phyloP scores from a whole-genome alignment of 192 early-diverging fungal species.

The Chytriomyces sp. region DNA sequence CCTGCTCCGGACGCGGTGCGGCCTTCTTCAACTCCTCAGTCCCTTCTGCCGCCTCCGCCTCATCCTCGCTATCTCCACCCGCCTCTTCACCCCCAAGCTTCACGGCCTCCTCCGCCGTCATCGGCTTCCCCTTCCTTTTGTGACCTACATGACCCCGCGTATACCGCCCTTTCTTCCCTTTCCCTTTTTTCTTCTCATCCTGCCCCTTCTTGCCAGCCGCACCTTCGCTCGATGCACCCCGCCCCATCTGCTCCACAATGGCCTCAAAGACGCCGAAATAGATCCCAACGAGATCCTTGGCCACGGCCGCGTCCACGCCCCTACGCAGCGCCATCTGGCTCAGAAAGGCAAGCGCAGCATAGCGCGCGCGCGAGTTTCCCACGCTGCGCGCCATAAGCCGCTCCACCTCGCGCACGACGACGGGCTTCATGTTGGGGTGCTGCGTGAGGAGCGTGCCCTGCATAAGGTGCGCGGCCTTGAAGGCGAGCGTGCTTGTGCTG shows the following conservation, averaged over 20 bases:
- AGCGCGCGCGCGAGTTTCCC: constrained; percentile 75
- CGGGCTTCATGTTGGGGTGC: constrained; percentile 85
- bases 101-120: constrained; percentile 21
- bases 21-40: not conserved
- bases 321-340: constrained; percentile 86
- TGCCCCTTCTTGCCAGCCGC: constrained; percentile 49
- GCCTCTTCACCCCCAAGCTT: not conserved
- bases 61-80: constrained; percentile 26
- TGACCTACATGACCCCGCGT: not conserved
- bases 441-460: constrained; percentile 70
- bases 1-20: not conserved
- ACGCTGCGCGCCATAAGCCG: constrained; percentile 79
- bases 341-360: constrained; percentile 88
- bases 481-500: constrained; percentile 80
- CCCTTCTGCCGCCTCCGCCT: constrained; percentile 48
- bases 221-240: not conserved
- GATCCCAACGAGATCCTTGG: constrained; percentile 82
- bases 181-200: constrained; percentile 32
- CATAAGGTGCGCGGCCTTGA: constrained; percentile 79
- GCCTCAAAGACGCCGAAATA: constrained; percentile 91
- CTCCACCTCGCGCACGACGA: constrained; percentile 86
- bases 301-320: constrained; percentile 66
- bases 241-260: constrained; percentile 59
- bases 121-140: constrained; percentile 27
- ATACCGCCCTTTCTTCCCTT: constrained; percentile 11